Conservation (phyloP, 345 rosid genomes). For the Brassica incana region DNA sequence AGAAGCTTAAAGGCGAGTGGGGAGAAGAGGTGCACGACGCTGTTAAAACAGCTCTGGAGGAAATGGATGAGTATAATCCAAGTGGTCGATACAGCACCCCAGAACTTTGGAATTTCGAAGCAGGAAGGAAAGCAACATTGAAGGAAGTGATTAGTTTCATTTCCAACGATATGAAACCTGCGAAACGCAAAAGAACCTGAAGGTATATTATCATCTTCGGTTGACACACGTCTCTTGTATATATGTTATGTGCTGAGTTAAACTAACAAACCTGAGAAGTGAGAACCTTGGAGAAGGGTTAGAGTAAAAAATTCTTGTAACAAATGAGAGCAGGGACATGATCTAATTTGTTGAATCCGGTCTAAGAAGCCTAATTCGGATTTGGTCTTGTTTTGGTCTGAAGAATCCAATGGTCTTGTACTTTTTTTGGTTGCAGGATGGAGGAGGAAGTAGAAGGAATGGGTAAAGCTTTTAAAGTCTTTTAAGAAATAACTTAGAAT, state of each 20-base stretch:
- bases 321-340: neutral
- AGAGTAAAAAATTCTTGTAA: neutral
- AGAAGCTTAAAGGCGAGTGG: constrained; percentile 60
- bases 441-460: constrained; percentile 10
- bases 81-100: constrained; percentile 65
- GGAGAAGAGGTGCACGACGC: constrained; percentile 60
- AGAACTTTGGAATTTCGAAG: constrained; percentile 79
- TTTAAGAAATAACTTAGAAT: constrained; percentile 10
- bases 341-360: neutral
- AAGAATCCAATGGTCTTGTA: constrained; percentile 8
- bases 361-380: neutral
- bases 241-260: constrained; percentile 5
- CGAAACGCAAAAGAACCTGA: constrained; percentile 57
- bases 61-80: constrained; percentile 74
- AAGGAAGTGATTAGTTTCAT: constrained; percentile 71
- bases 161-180: constrained; percentile 40
- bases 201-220: constrained; percentile 26
- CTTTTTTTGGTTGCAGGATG: constrained; percentile 29
- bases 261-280: neutral
- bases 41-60: constrained; percentile 64
- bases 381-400: neutral
- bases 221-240: constrained; percentile 16
- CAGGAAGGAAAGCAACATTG: constrained; percentile 71
- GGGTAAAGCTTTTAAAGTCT: constrained; percentile 1
- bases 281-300: constrained; percentile 11